A percentile compares a stretch with the other conserved stretches of the same genome.
Evolutionary conservation across 805 yeast genomes (phyloP).

Genomic region (Nakazawaea molendinolei): DNA sequence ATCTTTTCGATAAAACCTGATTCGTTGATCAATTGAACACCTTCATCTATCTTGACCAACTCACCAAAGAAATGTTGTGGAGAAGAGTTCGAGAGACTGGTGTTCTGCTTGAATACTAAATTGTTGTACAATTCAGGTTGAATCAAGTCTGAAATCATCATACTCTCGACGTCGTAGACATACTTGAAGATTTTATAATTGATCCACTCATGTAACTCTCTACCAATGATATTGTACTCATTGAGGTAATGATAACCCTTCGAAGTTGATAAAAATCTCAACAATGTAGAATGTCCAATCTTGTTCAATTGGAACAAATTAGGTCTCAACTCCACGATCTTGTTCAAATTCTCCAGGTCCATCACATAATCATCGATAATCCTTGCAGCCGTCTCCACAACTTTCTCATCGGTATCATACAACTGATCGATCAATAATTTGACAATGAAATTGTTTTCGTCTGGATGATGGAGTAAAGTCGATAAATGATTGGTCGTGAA

Average conservation of each 20-base stretch:
- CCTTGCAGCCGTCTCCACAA: slow-evolving; percentile 50
- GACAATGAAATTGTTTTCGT: slow-evolving; percentile 40
- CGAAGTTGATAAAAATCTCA: slow-evolving; percentile 58
- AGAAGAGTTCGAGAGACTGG: slow-evolving; percentile 10
- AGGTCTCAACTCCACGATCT: slow-evolving; percentile 50
- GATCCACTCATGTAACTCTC: slow-evolving; percentile 66
- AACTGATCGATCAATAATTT: slow-evolving; percentile 57
- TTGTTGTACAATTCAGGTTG: slow-evolving; percentile 11
- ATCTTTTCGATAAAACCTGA: slow-evolving; percentile 32
- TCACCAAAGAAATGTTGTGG: slow-evolving; percentile 78
- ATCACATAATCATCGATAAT: slow-evolving; percentile 43
- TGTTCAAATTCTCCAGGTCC: slow-evolving; percentile 35
- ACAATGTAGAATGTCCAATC: slow-evolving; percentile 40
- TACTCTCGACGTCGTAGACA: slow-evolving; percentile 39
- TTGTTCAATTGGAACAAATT: slow-evolving; percentile 31
- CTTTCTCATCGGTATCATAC: slow-evolving; percentile 56
- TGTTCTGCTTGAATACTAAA: slow-evolving; percentile 3
- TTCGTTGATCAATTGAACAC: slow-evolving; percentile 53
- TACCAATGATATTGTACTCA: slow-evolving; percentile 51
- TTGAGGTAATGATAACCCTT: slow-evolving; percentile 64
- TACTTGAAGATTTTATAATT: slow-evolving; percentile 38
- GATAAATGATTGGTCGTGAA: slow-evolving; percentile 53
- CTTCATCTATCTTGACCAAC: slow-evolving; percentile 75
- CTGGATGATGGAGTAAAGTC: slow-evolving; percentile 23
- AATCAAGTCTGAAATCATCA: slow-evolving; percentile 21